Percentiles rank a stretch among this genome's conserved stretches.
phyloP scores from a whole-genome alignment of 2,329 filamentous ascomycete genomes.

The Chaetomium globosum region DNA sequence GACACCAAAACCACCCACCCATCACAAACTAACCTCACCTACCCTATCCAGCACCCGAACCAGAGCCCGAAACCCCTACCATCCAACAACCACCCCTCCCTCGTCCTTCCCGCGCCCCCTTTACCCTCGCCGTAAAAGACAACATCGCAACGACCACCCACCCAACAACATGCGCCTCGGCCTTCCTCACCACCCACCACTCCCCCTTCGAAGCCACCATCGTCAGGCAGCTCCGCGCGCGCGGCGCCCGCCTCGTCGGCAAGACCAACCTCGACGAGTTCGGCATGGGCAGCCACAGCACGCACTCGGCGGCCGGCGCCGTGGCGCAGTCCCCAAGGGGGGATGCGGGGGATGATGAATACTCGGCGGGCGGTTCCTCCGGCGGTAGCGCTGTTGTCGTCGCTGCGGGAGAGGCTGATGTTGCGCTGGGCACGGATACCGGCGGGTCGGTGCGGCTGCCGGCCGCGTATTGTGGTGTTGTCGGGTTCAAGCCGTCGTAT shows the following conservation, averaged over 20 bases:
- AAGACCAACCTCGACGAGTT: constrained; percentile 88
- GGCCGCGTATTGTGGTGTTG: constrained; percentile 79
- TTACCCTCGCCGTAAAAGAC: constrained; percentile 69
- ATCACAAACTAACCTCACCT: not conserved
- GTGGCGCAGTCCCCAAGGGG: constrained; percentile 30
- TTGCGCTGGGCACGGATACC: constrained; percentile 88
- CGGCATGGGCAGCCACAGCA: constrained; percentile 46
- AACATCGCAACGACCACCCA: constrained; percentile 69
- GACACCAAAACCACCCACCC: not conserved
- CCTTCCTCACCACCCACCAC: constrained; percentile 67
- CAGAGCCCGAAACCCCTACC: constrained; percentile 13
- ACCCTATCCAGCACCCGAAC: constrained; percentile 15
- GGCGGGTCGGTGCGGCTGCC: constrained; percentile 86
- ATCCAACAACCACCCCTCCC: not conserved
- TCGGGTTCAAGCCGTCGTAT: constrained; percentile 92
- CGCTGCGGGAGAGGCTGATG: constrained; percentile 56
- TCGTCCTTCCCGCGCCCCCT: constrained; percentile 29
- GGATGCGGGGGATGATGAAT: constrained; percentile 27
- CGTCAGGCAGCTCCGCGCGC: constrained; percentile 64
- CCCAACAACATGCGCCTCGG: constrained; percentile 83
- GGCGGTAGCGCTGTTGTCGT: constrained; percentile 91
- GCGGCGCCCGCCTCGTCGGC: constrained; percentile 66
- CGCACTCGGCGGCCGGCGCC: constrained; percentile 38
- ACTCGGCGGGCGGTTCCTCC: constrained; percentile 85
- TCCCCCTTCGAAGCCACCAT: constrained; percentile 85